Evolutionary conservation across 768 basidiomycete genomes (phyloP), one percentile per base, ranked within the genome.

Genomic region (Trametes cubensis): DNA sequence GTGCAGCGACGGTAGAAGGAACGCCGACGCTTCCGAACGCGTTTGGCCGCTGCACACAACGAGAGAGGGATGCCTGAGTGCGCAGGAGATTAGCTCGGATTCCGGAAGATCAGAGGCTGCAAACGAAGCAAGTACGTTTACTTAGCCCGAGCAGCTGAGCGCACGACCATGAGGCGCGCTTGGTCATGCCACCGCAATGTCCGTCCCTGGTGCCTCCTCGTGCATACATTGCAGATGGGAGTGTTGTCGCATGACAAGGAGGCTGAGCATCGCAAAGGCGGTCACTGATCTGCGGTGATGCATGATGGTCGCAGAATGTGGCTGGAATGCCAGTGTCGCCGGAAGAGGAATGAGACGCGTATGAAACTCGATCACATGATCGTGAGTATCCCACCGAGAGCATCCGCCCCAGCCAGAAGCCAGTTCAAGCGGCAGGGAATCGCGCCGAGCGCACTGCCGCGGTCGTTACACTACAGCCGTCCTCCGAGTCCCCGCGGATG

Each of bases 291-390:
- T 17, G 26, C 10, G 17, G 14, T 49, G 48, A 28, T 28, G 28
- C 28, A 28, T 28, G 28, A 49, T 49, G 48, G 25, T 49, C 25
- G 48, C 25, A 49, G 17, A 10, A 3, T 6, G 18, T 49, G 23
- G 48, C 48, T 28, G 26, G 48, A 49, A 15, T 30, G 2, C 48
- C 21, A 3, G 5, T 26, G 14, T 28, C 14, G 25, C 48, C 48
- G 5, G n/a, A 49, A 17, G 26, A 26, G 48, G 48, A 49, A 28
- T 3, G 42, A 11, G 34, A 26, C 14, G 48, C 26, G 25, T 28
- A 14, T 26, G 48, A 13, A 46, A 49, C 48, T 49, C 48, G 48
- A 49, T 49, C 48, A 49, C 48, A 49, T 49, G 48, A 49, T 49
- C 48, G 48, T 28, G 48, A 26, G 48, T 2, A 49, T 4, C 25